Percentiles rank a stretch among this genome's conserved stretches.
phyloP scores from a whole-genome alignment of 345 rosid species.

The Populus pruinosa region DNA sequence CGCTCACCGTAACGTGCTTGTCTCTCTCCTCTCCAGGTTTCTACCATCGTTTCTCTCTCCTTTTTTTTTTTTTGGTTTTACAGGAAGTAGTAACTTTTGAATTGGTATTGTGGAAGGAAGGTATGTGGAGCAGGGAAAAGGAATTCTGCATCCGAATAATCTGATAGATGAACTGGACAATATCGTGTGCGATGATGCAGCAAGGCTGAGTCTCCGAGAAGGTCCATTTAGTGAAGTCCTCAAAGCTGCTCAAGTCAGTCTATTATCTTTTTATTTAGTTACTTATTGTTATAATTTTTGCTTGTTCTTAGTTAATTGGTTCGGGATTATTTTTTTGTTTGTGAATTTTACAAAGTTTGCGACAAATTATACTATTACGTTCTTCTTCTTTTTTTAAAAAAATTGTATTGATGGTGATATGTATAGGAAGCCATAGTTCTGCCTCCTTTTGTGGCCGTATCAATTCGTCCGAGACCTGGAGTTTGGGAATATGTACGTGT shows the following conservation, averaged over 20 bases:
- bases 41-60: background rate
- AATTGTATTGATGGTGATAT: background rate
- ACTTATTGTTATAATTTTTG: background rate
- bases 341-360: background rate
- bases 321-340: background rate
- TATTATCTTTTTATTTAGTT: background rate
- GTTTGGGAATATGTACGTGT: conserved; percentile 99
- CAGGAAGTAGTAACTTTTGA: background rate
- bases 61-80: background rate
- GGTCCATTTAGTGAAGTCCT: conserved; percentile 79
- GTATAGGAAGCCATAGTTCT: conserved; percentile 85
- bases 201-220: conserved; percentile 40
- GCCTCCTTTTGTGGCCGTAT: conserved; percentile 90
- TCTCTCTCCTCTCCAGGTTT: conserved; percentile 91
- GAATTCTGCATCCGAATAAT: conserved; percentile 81
- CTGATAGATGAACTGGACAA: conserved; percentile 79
- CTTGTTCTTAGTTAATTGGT: background rate
- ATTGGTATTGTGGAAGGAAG: conserved; percentile 50
- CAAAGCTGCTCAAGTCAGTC: conserved; percentile 64
- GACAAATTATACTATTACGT: no score
- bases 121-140: conserved; percentile 91
- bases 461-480: conserved; percentile 96
- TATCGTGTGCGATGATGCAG: conserved; percentile 50
- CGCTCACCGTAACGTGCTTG: conserved; percentile 83
- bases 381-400: background rate